Percentiles rank a stretch among this genome's conserved stretches.
These are phyloP conservation scores for Phoenix dactylifera DNA, from an alignment of 176 grass and related monocot genomes.

Conservation along the genomic window DNA sequence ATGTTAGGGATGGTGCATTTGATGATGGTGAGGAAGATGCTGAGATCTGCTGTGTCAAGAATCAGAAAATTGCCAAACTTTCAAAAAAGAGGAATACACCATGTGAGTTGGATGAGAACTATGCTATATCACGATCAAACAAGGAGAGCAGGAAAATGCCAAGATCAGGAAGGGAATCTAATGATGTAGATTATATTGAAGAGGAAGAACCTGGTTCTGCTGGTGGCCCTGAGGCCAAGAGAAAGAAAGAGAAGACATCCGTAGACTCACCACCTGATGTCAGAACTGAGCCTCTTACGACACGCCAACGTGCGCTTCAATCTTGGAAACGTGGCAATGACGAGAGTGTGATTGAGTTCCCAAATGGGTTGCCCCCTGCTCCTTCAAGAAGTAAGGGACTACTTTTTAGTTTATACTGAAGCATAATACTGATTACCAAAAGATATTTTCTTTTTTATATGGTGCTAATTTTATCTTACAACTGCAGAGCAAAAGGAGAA, in stretches of 20 bases:
- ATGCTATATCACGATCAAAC: constrained; percentile 30
- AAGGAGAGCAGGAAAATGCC: constrained; percentile 46
- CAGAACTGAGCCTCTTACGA: constrained; percentile 46
- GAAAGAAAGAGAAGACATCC: constrained; percentile 16
- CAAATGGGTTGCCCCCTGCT: constrained; percentile 69
- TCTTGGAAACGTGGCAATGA: constrained; percentile 51
- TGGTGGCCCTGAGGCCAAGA: constrained; percentile 34
- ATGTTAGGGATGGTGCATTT: constrained; percentile 20
- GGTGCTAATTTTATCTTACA: constrained; percentile 8
- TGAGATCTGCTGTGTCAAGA: constrained; percentile 47
- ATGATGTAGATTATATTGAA: constrained; percentile 43
- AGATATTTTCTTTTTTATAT: too few relatives aligned
- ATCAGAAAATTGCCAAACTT: constrained; percentile 49
- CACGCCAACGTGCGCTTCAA: constrained; percentile 86
- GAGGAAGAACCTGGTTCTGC: constrained; percentile 60
- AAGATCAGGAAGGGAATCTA: constrained; percentile 22
- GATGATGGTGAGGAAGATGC: constrained; percentile 53
- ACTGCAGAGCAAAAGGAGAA: constrained; percentile 77
- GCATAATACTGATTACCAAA: too few relatives aligned
- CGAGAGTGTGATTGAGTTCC: constrained; percentile 76
- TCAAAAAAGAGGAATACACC: constrained; percentile 28
- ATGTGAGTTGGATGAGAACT: constrained; percentile 77
- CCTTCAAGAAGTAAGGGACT: constrained; percentile 74
- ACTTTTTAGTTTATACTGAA: not conserved
- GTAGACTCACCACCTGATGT: constrained; percentile 25